Evolutionary conservation across 2,329 filamentous ascomycete genomes (phyloP).

Genomic region (Anisogramma anomala): DNA sequence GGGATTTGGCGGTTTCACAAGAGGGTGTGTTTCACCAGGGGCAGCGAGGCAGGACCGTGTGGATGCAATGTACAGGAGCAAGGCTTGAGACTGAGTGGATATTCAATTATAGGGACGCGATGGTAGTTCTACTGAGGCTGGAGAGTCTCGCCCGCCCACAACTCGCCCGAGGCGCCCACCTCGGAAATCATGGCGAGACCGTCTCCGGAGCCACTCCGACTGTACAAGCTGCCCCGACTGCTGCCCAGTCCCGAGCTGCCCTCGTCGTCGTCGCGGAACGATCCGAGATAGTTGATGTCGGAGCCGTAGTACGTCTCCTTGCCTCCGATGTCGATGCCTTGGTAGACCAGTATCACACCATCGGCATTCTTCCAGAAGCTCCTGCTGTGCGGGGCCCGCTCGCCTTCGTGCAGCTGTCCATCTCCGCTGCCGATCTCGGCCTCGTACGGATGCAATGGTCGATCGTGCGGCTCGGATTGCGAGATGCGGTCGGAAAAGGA

Average conservation of each 20-base stretch:
- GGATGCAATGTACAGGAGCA: too few relatives aligned
- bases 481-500: too few relatives aligned
- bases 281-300: constrained; percentile 8
- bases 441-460: too few relatives aligned
- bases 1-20: too few relatives aligned
- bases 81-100: too few relatives aligned
- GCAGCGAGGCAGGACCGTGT: too few relatives aligned
- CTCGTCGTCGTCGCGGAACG: constrained; percentile 3
- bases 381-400: neutral
- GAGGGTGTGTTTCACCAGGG: too few relatives aligned
- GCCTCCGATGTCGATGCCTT: constrained; percentile 5
- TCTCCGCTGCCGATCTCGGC: neutral
- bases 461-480: too few relatives aligned
- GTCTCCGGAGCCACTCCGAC: neutral
- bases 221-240: constrained; percentile 1
- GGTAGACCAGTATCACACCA: constrained; percentile 5
- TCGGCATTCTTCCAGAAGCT: constrained; percentile 6
- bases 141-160: constrained; percentile 3
- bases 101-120: too few relatives aligned
- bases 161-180: constrained; percentile 1
- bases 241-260: constrained; percentile 4
- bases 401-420: neutral
- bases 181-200: constrained; percentile 5
- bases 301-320: constrained; percentile 3
- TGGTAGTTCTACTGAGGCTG: neutral